Percentiles rank a stretch among this genome's conserved stretches.
phyloP scores from a whole-genome alignment of 345 rosid genomes.

The Euphorbia peplus region DNA sequence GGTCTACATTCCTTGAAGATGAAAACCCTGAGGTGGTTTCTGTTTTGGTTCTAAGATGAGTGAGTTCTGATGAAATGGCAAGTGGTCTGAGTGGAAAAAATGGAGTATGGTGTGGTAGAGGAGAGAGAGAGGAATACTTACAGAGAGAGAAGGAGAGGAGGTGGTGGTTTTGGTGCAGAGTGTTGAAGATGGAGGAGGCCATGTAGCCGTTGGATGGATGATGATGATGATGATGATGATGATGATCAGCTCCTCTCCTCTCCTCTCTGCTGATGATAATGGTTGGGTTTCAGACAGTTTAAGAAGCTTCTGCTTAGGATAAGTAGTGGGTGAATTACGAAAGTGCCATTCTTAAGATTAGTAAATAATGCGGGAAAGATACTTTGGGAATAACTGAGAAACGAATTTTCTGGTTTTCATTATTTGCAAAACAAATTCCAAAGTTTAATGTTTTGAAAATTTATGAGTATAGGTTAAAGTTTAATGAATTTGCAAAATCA shows the following conservation, averaged over 20 bases:
- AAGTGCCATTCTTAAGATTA: too few relatives aligned
- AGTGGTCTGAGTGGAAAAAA: conserved; percentile 29
- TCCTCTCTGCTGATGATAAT: background rate
- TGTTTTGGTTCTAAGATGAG: conserved; percentile 18
- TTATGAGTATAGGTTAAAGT: too few relatives aligned
- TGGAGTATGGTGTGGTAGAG: conserved; percentile 25
- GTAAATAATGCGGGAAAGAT: too few relatives aligned
- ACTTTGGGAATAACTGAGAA: too few relatives aligned
- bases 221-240: too few relatives aligned
- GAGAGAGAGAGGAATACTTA: conserved; percentile 30
- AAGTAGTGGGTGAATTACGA: too few relatives aligned
- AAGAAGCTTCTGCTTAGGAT: too few relatives aligned
- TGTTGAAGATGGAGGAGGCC: conserved; percentile 41
- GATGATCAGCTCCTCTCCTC: conserved; percentile 4
- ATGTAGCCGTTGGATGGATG: conserved; percentile 60
- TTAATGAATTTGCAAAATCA: too few relatives aligned
- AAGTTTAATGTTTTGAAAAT: too few relatives aligned
- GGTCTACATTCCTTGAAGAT: conserved; percentile 19
- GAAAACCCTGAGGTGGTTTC: conserved; percentile 28
- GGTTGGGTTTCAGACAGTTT: too few relatives aligned
- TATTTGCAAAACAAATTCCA: too few relatives aligned
- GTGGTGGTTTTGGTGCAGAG: conserved; percentile 21
- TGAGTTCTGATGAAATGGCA: conserved; percentile 16
- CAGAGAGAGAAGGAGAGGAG: conserved; percentile 23
- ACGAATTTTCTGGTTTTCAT: too few relatives aligned